These are phyloP conservation scores for Pelomyxa schiedti DNA, from an alignment of 78 protist genomes.

Conservation along the genomic window DNA sequence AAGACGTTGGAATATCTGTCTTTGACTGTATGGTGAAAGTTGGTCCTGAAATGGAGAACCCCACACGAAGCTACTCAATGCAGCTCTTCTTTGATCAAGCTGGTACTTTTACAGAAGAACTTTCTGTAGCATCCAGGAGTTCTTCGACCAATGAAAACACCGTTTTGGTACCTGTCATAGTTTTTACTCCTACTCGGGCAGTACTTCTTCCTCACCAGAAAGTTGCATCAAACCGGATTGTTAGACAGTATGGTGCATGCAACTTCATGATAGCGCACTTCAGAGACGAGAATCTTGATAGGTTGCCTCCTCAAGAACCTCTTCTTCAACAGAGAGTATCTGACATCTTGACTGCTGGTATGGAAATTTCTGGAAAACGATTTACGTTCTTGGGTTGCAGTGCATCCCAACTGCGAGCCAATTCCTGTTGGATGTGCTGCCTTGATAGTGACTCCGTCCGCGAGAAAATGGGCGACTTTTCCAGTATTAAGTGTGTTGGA, in stretches of 20 bases:
- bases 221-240: background rate
- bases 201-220: no score
- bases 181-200: no score
- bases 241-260: background rate
- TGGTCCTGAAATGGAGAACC: no score
- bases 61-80: no score
- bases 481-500: background rate
- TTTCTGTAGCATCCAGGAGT: no score
- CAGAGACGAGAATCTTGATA: background rate
- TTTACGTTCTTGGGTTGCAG: background rate
- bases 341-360: background rate
- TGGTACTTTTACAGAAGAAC: no score
- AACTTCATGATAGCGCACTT: background rate
- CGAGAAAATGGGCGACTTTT: background rate
- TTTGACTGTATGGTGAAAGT: no score
- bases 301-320: background rate
- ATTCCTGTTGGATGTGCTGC: background rate
- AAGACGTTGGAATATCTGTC: no score
- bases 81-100: no score
- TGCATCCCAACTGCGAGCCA: background rate
- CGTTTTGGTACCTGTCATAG: no score
- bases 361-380: background rate
- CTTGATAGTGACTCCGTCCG: background rate
- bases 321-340: background rate
- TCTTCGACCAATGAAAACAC: no score